A percentile compares a stretch with the other conserved stretches of the same genome.
Conservation (phyloP, 768 basidiomycete species). For the Boletus sp. region DNA sequence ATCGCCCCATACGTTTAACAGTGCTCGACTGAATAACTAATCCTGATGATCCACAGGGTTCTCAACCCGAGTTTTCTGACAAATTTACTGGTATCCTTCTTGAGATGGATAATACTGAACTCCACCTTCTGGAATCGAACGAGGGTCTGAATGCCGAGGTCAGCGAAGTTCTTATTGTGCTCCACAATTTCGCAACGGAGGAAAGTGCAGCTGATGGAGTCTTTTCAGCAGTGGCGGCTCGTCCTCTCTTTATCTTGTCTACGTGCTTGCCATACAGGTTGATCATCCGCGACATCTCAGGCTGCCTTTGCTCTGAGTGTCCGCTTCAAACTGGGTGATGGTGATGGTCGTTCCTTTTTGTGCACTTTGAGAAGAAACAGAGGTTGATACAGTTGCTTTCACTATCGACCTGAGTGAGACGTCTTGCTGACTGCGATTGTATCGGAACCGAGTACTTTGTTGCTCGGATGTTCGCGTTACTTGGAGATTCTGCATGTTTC, state of each 20-base stretch:
- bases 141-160: constrained; percentile 90
- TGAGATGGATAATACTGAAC: constrained; percentile 97
- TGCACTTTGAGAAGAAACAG: constrained; percentile 54
- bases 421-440: too few species aligned
- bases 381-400: constrained; percentile 57
- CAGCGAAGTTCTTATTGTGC: constrained; percentile 83
- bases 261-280: constrained; percentile 34
- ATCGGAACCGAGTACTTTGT: too few species aligned
- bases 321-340: constrained; percentile 40
- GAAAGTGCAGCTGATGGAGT: constrained; percentile 20
- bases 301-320: constrained; percentile 39
- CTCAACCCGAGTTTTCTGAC: constrained; percentile 91
- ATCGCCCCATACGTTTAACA: constrained; percentile 63
- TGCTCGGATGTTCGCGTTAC: too few species aligned
- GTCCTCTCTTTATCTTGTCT: constrained; percentile 47
- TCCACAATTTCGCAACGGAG: constrained; percentile 75
- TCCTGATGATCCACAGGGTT: constrained; percentile 37
- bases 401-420: constrained; percentile 24
- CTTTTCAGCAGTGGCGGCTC: constrained; percentile 43
- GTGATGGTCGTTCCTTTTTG: constrained; percentile 53
- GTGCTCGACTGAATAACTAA: background rate
- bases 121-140: constrained; percentile 79
- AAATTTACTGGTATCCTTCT: constrained; percentile 99
- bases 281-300: constrained; percentile 39
- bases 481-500: too few species aligned